A percentile compares a stretch with the other conserved stretches of the same genome.
These are phyloP conservation scores for Boletus mariae DNA, from an alignment of 1,284 basidiomycete genomes.

Conservation along the genomic window DNA sequence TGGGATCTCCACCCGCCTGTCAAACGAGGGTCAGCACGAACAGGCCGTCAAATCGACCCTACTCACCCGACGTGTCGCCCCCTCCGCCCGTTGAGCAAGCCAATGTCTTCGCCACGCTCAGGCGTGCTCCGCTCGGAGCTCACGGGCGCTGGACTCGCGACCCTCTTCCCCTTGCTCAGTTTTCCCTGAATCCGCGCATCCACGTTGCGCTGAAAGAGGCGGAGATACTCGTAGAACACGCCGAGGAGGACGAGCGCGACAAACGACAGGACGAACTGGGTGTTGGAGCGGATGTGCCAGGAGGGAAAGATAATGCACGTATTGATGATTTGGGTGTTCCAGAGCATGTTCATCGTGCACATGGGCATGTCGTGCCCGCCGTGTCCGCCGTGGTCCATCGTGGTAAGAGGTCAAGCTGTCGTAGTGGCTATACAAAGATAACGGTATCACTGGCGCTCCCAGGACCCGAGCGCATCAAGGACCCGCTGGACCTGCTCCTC, in stretches of 20 bases:
- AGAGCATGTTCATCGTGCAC: slow-evolving; percentile 71
- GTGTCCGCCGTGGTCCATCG: slow-evolving; percentile 44
- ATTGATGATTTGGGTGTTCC: slow-evolving; percentile 73
- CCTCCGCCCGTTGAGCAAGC: slow-evolving; percentile 49
- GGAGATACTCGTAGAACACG: slow-evolving; percentile 73
- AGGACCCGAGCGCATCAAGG: too few species aligned
- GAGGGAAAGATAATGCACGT: slow-evolving; percentile 71
- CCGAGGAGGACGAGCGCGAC: slow-evolving; percentile 60
- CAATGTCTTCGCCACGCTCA: slow-evolving; percentile 46
- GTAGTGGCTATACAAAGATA: slow-evolving; percentile 1
- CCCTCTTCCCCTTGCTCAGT: slow-evolving; percentile 46
- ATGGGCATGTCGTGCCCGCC: slow-evolving; percentile 47
- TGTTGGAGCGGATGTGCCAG: slow-evolving; percentile 66
- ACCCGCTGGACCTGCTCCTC: slow-evolving; percentile 52
- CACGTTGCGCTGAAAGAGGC: slow-evolving; percentile 53
- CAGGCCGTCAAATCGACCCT: not conserved
- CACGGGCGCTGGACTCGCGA: slow-evolving; percentile 28
- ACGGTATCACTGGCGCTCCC: too few species aligned
- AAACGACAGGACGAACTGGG: slow-evolving; percentile 59
- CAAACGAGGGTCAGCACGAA: not conserved
- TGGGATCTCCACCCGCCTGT: slow-evolving; percentile 44
- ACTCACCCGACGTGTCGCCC: slow-evolving; percentile 41
- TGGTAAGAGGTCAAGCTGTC: not conserved
- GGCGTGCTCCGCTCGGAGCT: slow-evolving; percentile 43
- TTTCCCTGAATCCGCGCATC: slow-evolving; percentile 55